Evolutionary conservation across 495 filamentous ascomycete species (phyloP).

Genomic region (Aspergillus conjunctus): DNA sequence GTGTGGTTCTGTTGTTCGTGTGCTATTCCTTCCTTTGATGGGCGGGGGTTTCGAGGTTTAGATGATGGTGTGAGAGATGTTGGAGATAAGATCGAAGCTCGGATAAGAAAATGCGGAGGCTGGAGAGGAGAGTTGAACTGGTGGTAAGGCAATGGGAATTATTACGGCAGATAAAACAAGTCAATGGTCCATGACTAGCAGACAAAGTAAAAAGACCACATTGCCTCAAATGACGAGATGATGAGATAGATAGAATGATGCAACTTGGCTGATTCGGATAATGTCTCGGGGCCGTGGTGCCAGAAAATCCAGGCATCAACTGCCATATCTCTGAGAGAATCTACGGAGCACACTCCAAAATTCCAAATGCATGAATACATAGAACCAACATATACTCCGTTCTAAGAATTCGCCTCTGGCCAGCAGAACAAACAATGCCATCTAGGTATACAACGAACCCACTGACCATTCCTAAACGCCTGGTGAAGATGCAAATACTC

Average conservation of each 20-base stretch:
- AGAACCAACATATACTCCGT: not conserved
- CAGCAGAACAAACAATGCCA: not conserved
- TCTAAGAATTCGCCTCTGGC: not conserved
- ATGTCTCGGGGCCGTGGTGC: conserved; percentile 3
- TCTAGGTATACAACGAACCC: not conserved
- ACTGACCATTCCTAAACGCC: not conserved
- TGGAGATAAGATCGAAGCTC: not conserved
- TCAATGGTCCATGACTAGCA: not conserved
- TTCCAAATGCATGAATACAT: no score
- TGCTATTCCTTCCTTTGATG: not conserved
- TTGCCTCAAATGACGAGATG: conserved; percentile 8
- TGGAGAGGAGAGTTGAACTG: not conserved
- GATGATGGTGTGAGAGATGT: no score
- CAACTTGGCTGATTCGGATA: conserved; percentile 15
- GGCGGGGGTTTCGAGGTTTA: not conserved
- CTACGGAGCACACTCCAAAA: no score
- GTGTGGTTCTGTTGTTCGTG: not conserved
- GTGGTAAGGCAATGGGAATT: not conserved
- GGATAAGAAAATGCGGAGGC: not conserved
- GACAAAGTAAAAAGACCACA: not conserved
- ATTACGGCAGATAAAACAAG: not conserved
- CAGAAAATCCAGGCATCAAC: conserved; percentile 19
- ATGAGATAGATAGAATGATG: not conserved
- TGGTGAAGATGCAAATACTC: conserved; percentile 10
- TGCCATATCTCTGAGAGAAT: no score